Percentiles rank a stretch among this genome's conserved stretches.
Evolutionary conservation across 495 filamentous ascomycete species (phyloP).

Genomic region (Aspergillus heteromorphus): DNA sequence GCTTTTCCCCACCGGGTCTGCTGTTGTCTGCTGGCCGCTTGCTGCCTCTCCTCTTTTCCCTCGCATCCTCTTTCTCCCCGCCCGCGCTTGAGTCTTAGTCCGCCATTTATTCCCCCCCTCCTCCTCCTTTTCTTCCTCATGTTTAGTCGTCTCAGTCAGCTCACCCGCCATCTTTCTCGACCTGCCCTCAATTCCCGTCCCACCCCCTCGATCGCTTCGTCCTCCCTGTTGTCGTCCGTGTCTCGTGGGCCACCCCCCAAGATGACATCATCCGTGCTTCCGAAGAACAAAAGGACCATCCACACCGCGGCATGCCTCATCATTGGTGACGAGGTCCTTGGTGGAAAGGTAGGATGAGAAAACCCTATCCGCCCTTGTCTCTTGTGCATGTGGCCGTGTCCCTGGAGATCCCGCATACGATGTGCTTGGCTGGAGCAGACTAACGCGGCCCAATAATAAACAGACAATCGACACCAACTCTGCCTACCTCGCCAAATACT

Average conservation of each 20-base stretch:
- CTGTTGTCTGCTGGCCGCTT: not conserved
- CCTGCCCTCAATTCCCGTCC: slow-evolving; percentile 49
- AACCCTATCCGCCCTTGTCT: not conserved
- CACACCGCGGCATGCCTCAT: slow-evolving; percentile 91
- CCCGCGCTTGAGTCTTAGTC: slow-evolving; percentile 1
- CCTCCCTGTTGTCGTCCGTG: slow-evolving; percentile 34
- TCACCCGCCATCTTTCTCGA: slow-evolving; percentile 66
- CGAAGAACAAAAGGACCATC: slow-evolving; percentile 55
- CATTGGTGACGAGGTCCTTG: slow-evolving; percentile 94
- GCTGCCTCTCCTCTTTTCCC: not conserved
- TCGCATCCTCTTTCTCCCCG: not conserved
- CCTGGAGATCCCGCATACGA: not conserved
- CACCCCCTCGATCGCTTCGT: slow-evolving; percentile 32
- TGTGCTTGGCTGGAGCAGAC: not conserved
- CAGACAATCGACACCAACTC: slow-evolving; percentile 91
- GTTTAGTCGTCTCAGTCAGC: slow-evolving; percentile 68
- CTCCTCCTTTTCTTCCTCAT: slow-evolving; percentile 45
- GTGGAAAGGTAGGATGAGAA: slow-evolving; percentile 68
- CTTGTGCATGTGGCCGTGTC: not conserved
- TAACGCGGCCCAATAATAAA: not conserved
- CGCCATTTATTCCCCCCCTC: not conserved
- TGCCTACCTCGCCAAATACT: slow-evolving; percentile 84
- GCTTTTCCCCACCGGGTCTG: slow-evolving; percentile 1
- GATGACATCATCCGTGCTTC: slow-evolving; percentile 53
- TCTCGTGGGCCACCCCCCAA: slow-evolving; percentile 24